A percentile compares a stretch with the other conserved stretches of the same genome.
phyloP scores from a whole-genome alignment of 306 rosid genomes.

The Vigna unguiculata region DNA sequence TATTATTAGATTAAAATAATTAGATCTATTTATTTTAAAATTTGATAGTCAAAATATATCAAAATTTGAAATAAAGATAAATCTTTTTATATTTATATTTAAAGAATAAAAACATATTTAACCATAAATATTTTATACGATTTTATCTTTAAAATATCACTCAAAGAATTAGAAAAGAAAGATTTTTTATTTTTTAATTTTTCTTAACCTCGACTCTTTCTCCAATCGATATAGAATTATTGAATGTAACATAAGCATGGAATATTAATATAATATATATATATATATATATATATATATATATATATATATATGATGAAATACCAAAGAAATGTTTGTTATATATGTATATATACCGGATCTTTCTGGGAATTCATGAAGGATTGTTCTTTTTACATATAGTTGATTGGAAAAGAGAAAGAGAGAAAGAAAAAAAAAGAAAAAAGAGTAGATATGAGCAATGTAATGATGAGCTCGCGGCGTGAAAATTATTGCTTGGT shows the following conservation, averaged over 20 bases:
- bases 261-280: neutral
- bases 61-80: too few species aligned
- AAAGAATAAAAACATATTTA: too few species aligned
- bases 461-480: constrained; percentile 48
- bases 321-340: constrained; percentile 23
- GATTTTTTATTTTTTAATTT: too few species aligned
- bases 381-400: constrained; percentile 31
- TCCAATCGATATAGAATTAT: neutral
- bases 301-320: constrained; percentile 3
- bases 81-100: too few species aligned
- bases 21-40: too few species aligned
- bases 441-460: constrained; percentile 41
- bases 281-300: constrained; percentile 12
- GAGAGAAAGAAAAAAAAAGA: too few species aligned
- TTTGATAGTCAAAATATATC: too few species aligned
- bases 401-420: neutral
- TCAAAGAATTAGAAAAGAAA: too few species aligned
- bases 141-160: too few species aligned
- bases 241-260: neutral
- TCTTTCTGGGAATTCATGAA: constrained; percentile 32
- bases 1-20: too few species aligned
- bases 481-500: constrained; percentile 45
- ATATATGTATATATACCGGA: neutral
- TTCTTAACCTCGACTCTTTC: too few species aligned
- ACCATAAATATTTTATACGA: too few species aligned